phyloP scores from a whole-genome alignment of 2,329 filamentous ascomycete species.

The Pseudogymnoascus sp. region DNA sequence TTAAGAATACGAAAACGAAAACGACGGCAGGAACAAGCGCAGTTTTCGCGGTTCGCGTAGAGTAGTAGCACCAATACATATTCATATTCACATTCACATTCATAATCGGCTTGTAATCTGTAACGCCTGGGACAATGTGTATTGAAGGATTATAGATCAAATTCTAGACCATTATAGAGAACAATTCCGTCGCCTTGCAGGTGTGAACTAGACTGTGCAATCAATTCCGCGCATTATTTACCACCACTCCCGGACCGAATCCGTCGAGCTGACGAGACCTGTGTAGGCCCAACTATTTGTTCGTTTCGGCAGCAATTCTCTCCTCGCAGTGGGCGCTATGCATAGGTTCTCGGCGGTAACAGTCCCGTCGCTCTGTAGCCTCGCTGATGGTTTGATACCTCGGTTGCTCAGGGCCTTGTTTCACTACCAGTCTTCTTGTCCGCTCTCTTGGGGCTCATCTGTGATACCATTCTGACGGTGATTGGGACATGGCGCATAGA shows the following conservation, averaged over 20 bases:
- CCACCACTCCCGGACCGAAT: not conserved
- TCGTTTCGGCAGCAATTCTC: not conserved
- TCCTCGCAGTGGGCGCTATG: not conserved
- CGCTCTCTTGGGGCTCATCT: not conserved
- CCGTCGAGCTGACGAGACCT: not conserved
- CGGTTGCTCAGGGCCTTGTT: not conserved
- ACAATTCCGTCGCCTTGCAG: not conserved
- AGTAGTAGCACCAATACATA: not conserved
- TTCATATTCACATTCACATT: not conserved
- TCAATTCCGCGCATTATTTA: not conserved
- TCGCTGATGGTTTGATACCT: not conserved
- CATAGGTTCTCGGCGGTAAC: not conserved
- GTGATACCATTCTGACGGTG: not conserved
- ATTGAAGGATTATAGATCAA: not conserved
- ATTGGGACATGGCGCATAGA: not conserved
- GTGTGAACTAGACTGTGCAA: not conserved
- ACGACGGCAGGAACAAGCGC: not conserved
- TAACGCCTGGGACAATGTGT: not conserved
- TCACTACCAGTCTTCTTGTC: not conserved
- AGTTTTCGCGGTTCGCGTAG: not conserved
- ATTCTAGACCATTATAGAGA: not conserved
- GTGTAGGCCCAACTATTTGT: not conserved
- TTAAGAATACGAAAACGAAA: not conserved
- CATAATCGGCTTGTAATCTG: not conserved
- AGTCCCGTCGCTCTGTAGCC: not conserved